Percentiles rank a stretch among this genome's conserved stretches.
phyloP scores from a whole-genome alignment of 768 basidiomycete species.

The Galerina marginata region DNA sequence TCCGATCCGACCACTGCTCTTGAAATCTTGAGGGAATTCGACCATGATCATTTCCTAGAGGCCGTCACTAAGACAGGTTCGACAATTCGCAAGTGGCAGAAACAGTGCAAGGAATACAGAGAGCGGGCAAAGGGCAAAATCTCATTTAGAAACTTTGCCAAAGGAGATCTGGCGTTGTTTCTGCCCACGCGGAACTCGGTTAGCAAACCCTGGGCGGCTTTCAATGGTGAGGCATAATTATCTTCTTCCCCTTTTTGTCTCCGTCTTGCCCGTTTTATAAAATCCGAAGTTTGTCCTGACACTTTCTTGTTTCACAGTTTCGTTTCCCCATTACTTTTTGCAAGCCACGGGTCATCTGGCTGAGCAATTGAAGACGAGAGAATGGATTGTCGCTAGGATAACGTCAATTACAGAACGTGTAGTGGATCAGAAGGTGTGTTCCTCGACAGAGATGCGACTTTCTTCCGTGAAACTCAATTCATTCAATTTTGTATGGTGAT shows the following conservation, averaged over 20 bases:
- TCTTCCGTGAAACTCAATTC: conserved; percentile 11
- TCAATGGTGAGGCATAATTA: conserved; percentile 73
- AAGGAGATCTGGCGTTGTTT: conserved; percentile 95
- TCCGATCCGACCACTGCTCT: conserved; percentile 75
- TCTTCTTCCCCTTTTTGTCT: neutral
- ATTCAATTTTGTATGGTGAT: conserved; percentile 35
- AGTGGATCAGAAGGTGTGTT: conserved; percentile 75
- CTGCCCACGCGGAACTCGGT: conserved; percentile 94
- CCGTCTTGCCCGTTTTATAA: conserved; percentile 3
- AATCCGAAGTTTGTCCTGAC: conserved; percentile 44
- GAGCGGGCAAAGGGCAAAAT: conserved; percentile 97
- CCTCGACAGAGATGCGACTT: conserved; percentile 19
- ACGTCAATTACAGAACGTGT: conserved; percentile 87
- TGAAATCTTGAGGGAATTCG: conserved; percentile 73
- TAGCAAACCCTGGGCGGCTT: conserved; percentile 96
- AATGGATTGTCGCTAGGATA: conserved; percentile 95
- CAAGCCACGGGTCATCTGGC: conserved; percentile 85
- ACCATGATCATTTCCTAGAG: conserved; percentile 86
- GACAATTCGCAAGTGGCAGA: conserved; percentile 95
- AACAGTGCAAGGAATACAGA: conserved; percentile 94
- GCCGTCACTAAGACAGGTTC: conserved; percentile 81
- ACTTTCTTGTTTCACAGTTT: conserved; percentile 59
- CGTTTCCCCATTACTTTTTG: conserved; percentile 97
- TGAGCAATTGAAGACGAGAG: conserved; percentile 87
- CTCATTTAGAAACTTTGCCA: conserved; percentile 92